Evolutionary conservation across 1,284 basidiomycete genomes (phyloP).

Genomic region (Taiwanofungus camphoratus): DNA sequence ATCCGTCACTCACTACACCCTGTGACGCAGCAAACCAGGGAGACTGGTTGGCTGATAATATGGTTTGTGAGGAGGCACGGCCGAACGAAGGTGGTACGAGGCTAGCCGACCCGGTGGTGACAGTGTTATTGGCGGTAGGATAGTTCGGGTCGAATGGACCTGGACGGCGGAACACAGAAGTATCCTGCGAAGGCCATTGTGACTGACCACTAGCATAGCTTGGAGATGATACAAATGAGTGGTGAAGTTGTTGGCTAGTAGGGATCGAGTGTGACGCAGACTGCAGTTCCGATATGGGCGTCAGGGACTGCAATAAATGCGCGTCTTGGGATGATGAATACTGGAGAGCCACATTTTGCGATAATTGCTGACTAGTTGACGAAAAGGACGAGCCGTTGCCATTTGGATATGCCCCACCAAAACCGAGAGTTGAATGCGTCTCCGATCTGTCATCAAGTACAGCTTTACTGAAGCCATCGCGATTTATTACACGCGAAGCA

Average conservation of each 20-base stretch:
- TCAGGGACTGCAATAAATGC: conserved; percentile 19
- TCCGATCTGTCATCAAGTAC: conserved; percentile 12
- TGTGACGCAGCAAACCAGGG: conserved; percentile 50
- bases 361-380: conserved; percentile 23
- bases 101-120: conserved; percentile 18
- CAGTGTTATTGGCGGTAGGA: conserved; percentile 23
- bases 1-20: conserved; percentile 37
- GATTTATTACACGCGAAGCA: conserved; percentile 18
- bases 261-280: conserved; percentile 7
- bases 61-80: conserved; percentile 18
- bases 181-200: conserved; percentile 30
- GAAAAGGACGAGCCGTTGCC: conserved; percentile 21
- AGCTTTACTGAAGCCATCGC: conserved; percentile 20
- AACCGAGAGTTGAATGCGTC: conserved; percentile 1
- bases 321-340: conserved; percentile 21
- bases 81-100: conserved; percentile 23
- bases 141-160: conserved; percentile 37
- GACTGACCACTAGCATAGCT: conserved; percentile 20
- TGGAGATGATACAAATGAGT: conserved; percentile 17
- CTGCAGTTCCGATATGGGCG: conserved; percentile 22
- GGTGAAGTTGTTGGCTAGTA: conserved; percentile 16
- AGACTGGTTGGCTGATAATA: conserved; percentile 33
- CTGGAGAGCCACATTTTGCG: conserved; percentile 26
- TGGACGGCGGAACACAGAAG: conserved; percentile 31
- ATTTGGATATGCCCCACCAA: conserved; percentile 17